Base-by-base conservation (phyloP, 129 eudicot genomes). In the Glebionis coronaria region DNA sequence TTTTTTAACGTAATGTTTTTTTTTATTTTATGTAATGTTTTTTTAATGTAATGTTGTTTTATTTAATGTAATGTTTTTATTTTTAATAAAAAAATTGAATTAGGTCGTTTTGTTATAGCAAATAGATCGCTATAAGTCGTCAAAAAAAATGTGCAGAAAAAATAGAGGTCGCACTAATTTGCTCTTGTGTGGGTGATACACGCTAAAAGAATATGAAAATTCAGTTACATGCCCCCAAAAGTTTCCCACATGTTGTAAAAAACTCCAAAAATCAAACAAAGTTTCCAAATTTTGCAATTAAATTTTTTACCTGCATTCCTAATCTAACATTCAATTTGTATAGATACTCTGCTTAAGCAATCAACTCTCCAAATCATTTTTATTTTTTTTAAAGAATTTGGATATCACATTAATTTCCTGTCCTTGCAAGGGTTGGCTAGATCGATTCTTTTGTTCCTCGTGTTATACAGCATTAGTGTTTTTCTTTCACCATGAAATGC, bases 281-380 rank as follows among this genome's bases (percentile, higher is more conserved):
- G 18, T 4, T 12, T 38, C 16, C 13, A 44, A 28, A 19, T 56
- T 18, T 73, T 9, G n/a, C 58, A 9, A 14, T 60, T 27, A 16
- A 4, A 18, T 2, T 1, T 12, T 45, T 47, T 64, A 45, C 61
- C 23, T 44, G 12, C 50, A 65, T 66, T 66, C 40, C 50, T 45
- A 23, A 49, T 20, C 51, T 11, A 31, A 12, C 49, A 20, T 59
- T 6, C 1, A 29, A 49, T n/a, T 51, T 20, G 2, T 67, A 45
- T 50, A 29, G 21, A 60, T 56, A 35, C 79, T 52, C 31, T 67
- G 68, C 73, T 74, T 58, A 54, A 67, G 19, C 73, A 40, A 57
- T 50, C 20, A 51, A 16, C 45, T 21, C 19, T 59, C 50, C 5
- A 54, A 25, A 63, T 52, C 27, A 51, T 18, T 20, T 72, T 42